Percentiles rank a stretch among this genome's conserved stretches.
Conservation (phyloP, 179 eudicot species). For the Amaranthus tricolor region DNA sequence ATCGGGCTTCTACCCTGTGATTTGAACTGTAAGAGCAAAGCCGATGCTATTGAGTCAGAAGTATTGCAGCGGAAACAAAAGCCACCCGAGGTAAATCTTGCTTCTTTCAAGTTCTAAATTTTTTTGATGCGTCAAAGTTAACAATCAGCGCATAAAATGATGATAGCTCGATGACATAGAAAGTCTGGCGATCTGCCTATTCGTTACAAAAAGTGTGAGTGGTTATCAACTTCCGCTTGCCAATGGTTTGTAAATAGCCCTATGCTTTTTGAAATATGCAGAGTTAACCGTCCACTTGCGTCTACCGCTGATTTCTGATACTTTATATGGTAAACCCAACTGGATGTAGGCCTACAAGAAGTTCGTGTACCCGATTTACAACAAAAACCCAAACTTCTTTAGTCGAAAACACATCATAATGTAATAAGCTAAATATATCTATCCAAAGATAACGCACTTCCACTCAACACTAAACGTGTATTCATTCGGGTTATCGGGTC, state of each 20-base stretch:
- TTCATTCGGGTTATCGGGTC: too few relatives aligned
- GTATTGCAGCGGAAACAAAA: slow-evolving; percentile 68
- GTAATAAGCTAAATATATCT: background rate
- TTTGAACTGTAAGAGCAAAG: slow-evolving; percentile 68
- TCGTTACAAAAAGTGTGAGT: background rate
- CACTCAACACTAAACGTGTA: too few relatives aligned
- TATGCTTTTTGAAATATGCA: background rate
- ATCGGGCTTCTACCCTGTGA: slow-evolving; percentile 76
- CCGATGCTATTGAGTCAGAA: slow-evolving; percentile 51
- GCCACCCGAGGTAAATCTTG: slow-evolving; percentile 52
- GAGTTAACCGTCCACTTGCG: background rate
- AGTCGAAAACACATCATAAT: background rate
- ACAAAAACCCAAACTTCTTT: background rate
- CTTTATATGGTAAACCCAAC: background rate
- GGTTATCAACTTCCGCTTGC: background rate
- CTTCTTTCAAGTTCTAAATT: background rate
- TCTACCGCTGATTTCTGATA: background rate
- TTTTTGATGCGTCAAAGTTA: background rate
- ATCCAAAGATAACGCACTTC: too few relatives aligned
- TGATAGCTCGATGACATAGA: background rate
- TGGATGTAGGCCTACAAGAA: background rate
- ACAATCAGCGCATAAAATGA: background rate
- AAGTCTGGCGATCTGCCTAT: background rate
- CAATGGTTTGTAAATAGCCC: background rate
- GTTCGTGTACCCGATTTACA: background rate